Conservation (phyloP, 2,329 filamentous ascomycete species). For the Pseudocercospora vitis region DNA sequence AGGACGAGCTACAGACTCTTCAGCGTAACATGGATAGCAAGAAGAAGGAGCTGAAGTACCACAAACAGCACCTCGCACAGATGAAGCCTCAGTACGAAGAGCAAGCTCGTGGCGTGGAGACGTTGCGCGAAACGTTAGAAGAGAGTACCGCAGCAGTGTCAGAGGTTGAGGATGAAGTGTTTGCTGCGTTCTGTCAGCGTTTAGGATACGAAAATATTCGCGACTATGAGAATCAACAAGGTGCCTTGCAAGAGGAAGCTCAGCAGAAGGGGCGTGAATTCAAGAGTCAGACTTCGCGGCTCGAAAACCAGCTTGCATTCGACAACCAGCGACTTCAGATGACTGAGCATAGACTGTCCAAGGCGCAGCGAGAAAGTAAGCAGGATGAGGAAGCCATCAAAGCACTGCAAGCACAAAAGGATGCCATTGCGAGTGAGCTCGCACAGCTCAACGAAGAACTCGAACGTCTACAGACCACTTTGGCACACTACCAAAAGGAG, state of each 20-base stretch:
- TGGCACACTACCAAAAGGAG: conserved; percentile 67
- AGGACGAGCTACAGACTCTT: conserved; percentile 74
- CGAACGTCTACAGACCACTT: conserved; percentile 69
- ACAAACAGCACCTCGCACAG: conserved; percentile 70
- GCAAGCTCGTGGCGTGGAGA: conserved; percentile 67
- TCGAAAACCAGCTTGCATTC: conserved; percentile 62
- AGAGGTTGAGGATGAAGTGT: conserved; percentile 84
- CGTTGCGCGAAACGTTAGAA: conserved; percentile 57
- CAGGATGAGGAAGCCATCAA: conserved; percentile 69
- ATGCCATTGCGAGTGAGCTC: conserved; percentile 70
- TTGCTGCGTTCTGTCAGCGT: conserved; percentile 78
- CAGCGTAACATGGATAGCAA: conserved; percentile 84
- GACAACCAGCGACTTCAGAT: conserved; percentile 71
- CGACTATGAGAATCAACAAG: conserved; percentile 90
- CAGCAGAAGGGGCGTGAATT: conserved; percentile 85
- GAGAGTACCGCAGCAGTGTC: conserved; percentile 66
- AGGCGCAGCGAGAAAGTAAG: conserved; percentile 65
- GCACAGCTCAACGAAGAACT: conserved; percentile 73
- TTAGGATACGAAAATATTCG: conserved; percentile 88
- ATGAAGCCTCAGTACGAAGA: conserved; percentile 75
- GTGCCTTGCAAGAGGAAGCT: conserved; percentile 85
- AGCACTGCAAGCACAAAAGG: conserved; percentile 69
- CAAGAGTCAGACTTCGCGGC: conserved; percentile 68
- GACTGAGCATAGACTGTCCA: conserved; percentile 67
- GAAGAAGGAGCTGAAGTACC: conserved; percentile 73